phyloP scores from a whole-genome alignment of 805 yeast species.

The Komagataella pseudopastoris region DNA sequence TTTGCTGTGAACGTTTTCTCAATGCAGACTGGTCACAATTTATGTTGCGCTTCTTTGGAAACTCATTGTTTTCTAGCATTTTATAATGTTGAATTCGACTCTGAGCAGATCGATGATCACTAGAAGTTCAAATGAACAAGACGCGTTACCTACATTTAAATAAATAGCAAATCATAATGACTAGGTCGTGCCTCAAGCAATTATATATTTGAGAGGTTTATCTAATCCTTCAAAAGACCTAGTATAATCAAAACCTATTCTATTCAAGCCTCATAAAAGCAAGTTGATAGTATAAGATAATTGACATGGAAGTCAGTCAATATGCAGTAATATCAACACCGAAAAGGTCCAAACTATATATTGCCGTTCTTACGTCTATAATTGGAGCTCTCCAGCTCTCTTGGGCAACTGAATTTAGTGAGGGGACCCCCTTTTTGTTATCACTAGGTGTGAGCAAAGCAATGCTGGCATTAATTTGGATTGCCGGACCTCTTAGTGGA shows the following conservation, averaged over 20 bases:
- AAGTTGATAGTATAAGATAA: background rate
- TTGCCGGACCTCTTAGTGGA: slow-evolving; percentile 56
- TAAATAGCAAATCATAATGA: background rate
- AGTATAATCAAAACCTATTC: background rate
- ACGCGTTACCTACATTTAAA: background rate
- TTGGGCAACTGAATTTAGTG: slow-evolving; percentile 55
- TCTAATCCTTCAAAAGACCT: background rate
- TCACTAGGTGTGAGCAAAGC: slow-evolving; percentile 50
- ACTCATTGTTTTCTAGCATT: background rate
- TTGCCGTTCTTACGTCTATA: slow-evolving; percentile 29
- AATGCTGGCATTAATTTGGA: slow-evolving; percentile 44
- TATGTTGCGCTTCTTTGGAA: background rate
- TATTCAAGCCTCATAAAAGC: background rate
- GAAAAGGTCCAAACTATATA: slow-evolving; percentile 26
- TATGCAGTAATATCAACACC: slow-evolving; percentile 18
- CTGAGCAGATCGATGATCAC: background rate
- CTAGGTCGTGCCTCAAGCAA: background rate
- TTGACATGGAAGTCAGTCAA: background rate
- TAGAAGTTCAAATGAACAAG: background rate
- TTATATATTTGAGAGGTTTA: background rate
- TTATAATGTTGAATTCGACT: background rate
- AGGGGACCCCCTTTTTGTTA: slow-evolving; percentile 47
- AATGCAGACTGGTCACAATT: background rate
- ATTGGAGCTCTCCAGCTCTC: slow-evolving; percentile 50
- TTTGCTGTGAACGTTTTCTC: background rate